Evolutionary conservation across 2,329 filamentous ascomycete genomes (phyloP).

Genomic region (Fusarium buharicum): DNA sequence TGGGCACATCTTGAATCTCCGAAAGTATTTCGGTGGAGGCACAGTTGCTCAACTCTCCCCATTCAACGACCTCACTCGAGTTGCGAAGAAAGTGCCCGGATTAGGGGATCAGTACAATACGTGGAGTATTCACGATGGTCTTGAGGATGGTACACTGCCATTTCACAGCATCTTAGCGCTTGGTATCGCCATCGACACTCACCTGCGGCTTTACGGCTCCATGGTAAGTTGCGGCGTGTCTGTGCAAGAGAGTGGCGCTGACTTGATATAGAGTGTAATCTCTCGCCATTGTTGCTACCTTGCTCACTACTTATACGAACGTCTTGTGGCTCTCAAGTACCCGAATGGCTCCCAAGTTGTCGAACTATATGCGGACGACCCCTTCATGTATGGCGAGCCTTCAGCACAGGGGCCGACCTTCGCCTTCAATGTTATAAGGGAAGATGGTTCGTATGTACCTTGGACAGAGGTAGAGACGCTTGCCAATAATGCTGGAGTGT

Average conservation of each 20-base stretch:
- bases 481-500: slow-evolving; percentile 66
- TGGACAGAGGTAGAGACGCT: slow-evolving; percentile 69
- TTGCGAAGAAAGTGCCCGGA: slow-evolving; percentile 53
- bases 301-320: slow-evolving; percentile 59
- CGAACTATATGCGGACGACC: slow-evolving; percentile 64
- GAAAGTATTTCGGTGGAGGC: slow-evolving; percentile 74
- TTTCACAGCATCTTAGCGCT: slow-evolving; percentile 73
- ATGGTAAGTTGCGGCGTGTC: slow-evolving; percentile 52
- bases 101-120: slow-evolving; percentile 49
- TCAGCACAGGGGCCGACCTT: slow-evolving; percentile 68
- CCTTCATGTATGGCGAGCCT: slow-evolving; percentile 59
- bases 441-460: slow-evolving; percentile 63
- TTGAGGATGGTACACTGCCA: slow-evolving; percentile 75
- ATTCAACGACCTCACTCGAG: slow-evolving; percentile 36
- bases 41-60: slow-evolving; percentile 67
- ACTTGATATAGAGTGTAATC: slow-evolving; percentile 53
- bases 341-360: slow-evolving; percentile 62
- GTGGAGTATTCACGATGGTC: slow-evolving; percentile 65
- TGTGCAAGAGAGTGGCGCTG: background rate
- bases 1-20: slow-evolving; percentile 63
- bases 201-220: slow-evolving; percentile 65
- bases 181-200: slow-evolving; percentile 67
- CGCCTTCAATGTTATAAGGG: slow-evolving; percentile 69
- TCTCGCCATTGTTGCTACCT: slow-evolving; percentile 68
- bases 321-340: slow-evolving; percentile 61